Conservation (phyloP, 2,329 filamentous ascomycete genomes). For the Cytospora piceae region DNA sequence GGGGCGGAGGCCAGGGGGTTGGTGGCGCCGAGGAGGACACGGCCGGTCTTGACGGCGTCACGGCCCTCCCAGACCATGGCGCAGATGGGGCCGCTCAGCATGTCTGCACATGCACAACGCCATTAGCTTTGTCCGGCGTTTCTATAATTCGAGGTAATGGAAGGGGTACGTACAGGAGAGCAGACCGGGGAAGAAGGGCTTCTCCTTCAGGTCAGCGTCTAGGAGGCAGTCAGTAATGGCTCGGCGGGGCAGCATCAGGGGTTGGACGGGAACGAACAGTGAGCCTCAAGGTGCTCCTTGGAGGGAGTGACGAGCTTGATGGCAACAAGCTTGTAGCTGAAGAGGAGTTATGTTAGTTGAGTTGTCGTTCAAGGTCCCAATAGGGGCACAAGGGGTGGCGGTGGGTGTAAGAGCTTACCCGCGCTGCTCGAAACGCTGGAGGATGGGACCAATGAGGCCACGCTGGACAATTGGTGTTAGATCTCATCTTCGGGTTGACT, state of each 20-base stretch:
- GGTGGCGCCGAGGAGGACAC: slow-evolving; percentile 94
- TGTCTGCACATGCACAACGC: slow-evolving; percentile 68
- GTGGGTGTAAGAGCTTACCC: slow-evolving; percentile 63
- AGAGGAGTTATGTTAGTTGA: slow-evolving; percentile 22
- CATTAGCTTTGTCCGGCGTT: slow-evolving; percentile 28
- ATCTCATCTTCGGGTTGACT: neutral
- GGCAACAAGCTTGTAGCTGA: slow-evolving; percentile 94
- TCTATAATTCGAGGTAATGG: neutral
- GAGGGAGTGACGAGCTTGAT: slow-evolving; percentile 91
- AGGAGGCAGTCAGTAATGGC: slow-evolving; percentile 37
- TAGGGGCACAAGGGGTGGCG: slow-evolving; percentile 5
- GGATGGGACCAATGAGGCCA: slow-evolving; percentile 96
- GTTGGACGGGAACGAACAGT: slow-evolving; percentile 63
- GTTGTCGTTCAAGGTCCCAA: slow-evolving; percentile 6
- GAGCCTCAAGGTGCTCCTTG: slow-evolving; percentile 96
- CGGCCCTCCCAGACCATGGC: slow-evolving; percentile 99
- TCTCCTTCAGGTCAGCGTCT: slow-evolving; percentile 86
- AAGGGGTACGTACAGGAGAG: slow-evolving; percentile 72
- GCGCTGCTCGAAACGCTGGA: slow-evolving; percentile 96
- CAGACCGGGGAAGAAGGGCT: slow-evolving; percentile 97
- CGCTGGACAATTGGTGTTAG: slow-evolving; percentile 61
- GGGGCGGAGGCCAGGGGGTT: slow-evolving; percentile 94
- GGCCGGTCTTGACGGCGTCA: slow-evolving; percentile 98
- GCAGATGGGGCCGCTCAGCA: slow-evolving; percentile 93
- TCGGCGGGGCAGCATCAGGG: slow-evolving; percentile 22